Percentiles rank a stretch among this genome's conserved stretches.
phyloP scores from a whole-genome alignment of 148 eudicot species.

The Rhododendron ferrugineum region DNA sequence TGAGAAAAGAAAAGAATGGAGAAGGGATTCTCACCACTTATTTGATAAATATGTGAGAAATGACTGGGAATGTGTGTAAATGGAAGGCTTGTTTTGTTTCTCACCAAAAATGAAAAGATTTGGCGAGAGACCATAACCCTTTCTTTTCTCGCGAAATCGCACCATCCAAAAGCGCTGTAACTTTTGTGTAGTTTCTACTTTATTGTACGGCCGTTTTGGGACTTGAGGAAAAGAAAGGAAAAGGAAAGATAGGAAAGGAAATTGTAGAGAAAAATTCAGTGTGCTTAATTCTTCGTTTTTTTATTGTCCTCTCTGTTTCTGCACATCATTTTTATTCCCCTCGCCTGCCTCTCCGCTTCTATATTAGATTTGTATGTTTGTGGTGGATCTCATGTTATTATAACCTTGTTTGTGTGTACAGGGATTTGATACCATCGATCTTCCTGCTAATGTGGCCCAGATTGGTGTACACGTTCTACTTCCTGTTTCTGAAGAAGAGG shows the following conservation, averaged over 20 bases:
- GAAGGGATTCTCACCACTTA: background rate
- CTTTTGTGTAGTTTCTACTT: background rate
- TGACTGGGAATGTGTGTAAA: no score
- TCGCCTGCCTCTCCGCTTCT: background rate
- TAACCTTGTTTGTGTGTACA: background rate
- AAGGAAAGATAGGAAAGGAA: no score
- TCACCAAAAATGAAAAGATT: background rate
- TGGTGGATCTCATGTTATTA: background rate
- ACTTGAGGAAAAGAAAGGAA: no score
- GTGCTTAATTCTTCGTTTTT: no score
- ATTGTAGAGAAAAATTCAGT: no score
- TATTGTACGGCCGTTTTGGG: no score
- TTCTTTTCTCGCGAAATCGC: background rate
- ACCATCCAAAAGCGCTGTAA: no score
- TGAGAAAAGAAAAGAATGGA: no score
- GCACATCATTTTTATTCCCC: background rate
- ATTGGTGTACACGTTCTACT: background rate
- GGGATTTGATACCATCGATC: background rate
- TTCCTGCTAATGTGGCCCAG: background rate
- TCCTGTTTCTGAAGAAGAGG: background rate
- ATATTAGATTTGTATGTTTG: background rate
- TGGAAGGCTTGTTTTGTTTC: background rate
- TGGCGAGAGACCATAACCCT: background rate
- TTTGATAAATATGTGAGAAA: no score
- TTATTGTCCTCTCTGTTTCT: background rate